Base-by-base conservation (phyloP, 768 basidiomycete genomes). In the Leccinum variicolor region DNA sequence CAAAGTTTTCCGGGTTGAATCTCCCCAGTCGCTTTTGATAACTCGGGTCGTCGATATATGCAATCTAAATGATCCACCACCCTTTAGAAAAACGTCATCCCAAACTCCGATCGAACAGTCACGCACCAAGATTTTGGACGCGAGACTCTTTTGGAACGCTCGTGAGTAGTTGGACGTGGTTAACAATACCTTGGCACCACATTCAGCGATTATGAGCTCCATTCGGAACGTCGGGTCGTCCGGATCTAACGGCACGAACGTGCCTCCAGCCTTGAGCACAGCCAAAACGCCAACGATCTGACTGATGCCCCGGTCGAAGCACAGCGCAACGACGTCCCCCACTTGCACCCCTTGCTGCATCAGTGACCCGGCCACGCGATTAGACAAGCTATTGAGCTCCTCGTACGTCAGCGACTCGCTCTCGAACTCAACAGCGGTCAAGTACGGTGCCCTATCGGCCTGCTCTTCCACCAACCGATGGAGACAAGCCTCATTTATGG, bases 241-340 rank as follows among this genome's bases (percentile, higher is more conserved):
- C 6, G 66, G 63, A 52, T 65, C 68, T 54, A 65, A 57, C 0
- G 64, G 64, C n/a, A 65, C 64, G 4, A 65, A 65, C 1, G 54
- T 50, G 8, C 64, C 69, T 43, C 73, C 73, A 13, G 72, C 67
- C 54, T 73, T 73, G 54, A 73, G 64, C 39, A 73, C 68, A 1
- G 72, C 69, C 48, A 73, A 57, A 23, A 72, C 58, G 36, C 62
- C 69, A 10, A 73, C 49, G 15, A 70, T 62, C 23, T 70, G 69
- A 51, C 58, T 62, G 26, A 71, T 66, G 9, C 69, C 69, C 25
- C 69, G 68, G 6, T 70, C 70, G 46, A 70, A 69, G 54, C 69
- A 70, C 17, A 70, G 52, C 4, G 69, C 64, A 13, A 71, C 57
- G 23, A 70, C 56, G 53, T 69, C 70, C 29, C 70, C 69, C 2